Base-by-base conservation (phyloP, 2,329 filamentous ascomycete genomes). In the Phyllosticta capitalensis region DNA sequence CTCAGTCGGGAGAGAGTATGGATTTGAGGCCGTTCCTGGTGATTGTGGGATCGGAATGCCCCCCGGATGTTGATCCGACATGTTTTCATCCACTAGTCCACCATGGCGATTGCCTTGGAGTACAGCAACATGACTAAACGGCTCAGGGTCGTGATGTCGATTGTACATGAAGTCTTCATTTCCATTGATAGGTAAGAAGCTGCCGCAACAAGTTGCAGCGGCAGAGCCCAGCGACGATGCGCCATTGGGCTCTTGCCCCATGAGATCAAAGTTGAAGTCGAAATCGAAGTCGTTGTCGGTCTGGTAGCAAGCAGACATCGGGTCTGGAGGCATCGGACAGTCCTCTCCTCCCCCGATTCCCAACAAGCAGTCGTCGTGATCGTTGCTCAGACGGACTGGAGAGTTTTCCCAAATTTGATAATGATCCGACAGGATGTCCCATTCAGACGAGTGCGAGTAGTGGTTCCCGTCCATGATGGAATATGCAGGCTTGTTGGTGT, bases 21-120 rank as follows among this genome's bases (percentile, higher is more conserved):
- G 24, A 26, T 17, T 53, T 2, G 58, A 59, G 28, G 51, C 51
- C 9, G 58, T 12, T 50, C 48, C 10, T 30, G 38, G 19, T 21
- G 49, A 22, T 49, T 52, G 58, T 9, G 58, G 58, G n/a, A 59
- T 59, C 3, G 58, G 58, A n/a, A 59, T 59, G 24, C 56, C 45
- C n/a, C 38, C 38, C 14, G 38, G 38, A 19, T 45, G 38, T 45
- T 45, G 38, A 45, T 45, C 38, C 17, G 17, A 45, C 38, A 45
- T n/a, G n/a, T 6, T 17, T 45, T 45, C 38, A 45, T 6, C 38
- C 14, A 45, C 38, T 6, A 45, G n/a, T 45, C 38, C 38, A 45
- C 38, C 14, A 6, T 45, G 38, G n/a, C 14, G 5, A 45, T 17
- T 4, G 6, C 14, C n/a, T n/a, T 45, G 14, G n/a, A 45, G 38